A percentile compares a stretch with the other conserved stretches of the same genome.
Conservation (phyloP, 163 green algal species). For the Scenedesmus sp. region DNA sequence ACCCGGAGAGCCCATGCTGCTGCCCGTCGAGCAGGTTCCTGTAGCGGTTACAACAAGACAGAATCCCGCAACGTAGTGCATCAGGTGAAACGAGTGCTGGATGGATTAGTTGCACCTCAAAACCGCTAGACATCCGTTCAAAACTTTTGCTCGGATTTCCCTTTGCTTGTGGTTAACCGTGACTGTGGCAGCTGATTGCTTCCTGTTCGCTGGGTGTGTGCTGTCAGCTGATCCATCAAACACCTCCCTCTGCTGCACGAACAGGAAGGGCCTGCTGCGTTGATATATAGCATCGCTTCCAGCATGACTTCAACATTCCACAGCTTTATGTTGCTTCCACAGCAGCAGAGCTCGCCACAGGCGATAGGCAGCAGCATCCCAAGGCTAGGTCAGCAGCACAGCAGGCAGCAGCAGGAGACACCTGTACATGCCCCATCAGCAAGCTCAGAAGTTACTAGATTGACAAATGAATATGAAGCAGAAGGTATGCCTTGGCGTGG, state of each 20-base stretch:
- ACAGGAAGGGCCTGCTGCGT: not conserved
- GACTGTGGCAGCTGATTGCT: not conserved
- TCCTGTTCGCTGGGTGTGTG: not conserved
- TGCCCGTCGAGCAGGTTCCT: not conserved
- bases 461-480: constrained; percentile 27
- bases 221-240: not conserved
- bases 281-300: not conserved
- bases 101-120: not conserved
- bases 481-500: constrained; percentile 12
- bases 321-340: not conserved
- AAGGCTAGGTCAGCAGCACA: not conserved
- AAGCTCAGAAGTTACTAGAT: not conserved
- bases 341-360: not conserved
- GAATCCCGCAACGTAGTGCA: too few species aligned
- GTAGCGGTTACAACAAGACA: not conserved
- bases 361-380: not conserved
- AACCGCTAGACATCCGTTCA: not conserved
- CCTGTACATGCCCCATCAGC: not conserved
- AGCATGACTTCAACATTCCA: not conserved
- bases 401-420: not conserved
- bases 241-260: not conserved
- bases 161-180: not conserved
- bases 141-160: not conserved
- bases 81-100: not conserved
- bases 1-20: not conserved